Evolutionary conservation across 805 yeast species (phyloP).

Genomic region (Yarrowia sp.): DNA sequence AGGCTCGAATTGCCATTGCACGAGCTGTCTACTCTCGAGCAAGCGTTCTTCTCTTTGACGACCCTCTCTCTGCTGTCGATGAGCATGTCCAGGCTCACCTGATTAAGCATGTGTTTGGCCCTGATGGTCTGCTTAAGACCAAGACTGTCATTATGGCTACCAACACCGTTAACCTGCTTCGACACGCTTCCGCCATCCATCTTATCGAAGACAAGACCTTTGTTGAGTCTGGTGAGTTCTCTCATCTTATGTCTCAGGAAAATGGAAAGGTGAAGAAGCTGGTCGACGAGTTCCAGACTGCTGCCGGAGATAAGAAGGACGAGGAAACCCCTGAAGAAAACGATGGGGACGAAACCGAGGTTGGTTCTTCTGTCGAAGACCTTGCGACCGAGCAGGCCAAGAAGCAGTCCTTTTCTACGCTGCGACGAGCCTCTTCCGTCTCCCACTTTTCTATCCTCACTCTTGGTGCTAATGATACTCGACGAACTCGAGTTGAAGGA

Average conservation of each 20-base stretch:
- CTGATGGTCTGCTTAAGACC: conserved; percentile 61
- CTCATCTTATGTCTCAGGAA: conserved; percentile 53
- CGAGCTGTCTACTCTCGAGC: conserved; percentile 75
- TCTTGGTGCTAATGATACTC: conserved; percentile 4
- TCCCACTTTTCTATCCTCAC: conserved; percentile 21
- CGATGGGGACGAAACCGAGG: not conserved
- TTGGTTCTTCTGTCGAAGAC: not conserved
- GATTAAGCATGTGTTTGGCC: conserved; percentile 69
- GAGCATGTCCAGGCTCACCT: conserved; percentile 83
- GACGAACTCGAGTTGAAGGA: conserved; percentile 17
- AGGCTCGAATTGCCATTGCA: conserved; percentile 83
- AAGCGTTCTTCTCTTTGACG: conserved; percentile 76
- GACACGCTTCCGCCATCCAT: conserved; percentile 72
- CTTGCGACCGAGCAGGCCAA: not conserved
- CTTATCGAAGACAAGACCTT: conserved; percentile 68
- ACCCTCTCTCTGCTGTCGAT: conserved; percentile 87
- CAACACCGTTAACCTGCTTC: conserved; percentile 77
- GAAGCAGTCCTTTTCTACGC: conserved; percentile 40
- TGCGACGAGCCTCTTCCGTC: conserved; percentile 63
- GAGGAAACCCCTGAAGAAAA: conserved; percentile 3
- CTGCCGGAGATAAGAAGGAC: not conserved
- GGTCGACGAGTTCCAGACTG: conserved; percentile 33
- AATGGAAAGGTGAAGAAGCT: conserved; percentile 26
- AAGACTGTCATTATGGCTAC: conserved; percentile 82
- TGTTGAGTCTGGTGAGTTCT: conserved; percentile 65